Evolutionary conservation across 257 asterid genomes (phyloP).

Genomic region (Rehmannia glutinosa): DNA sequence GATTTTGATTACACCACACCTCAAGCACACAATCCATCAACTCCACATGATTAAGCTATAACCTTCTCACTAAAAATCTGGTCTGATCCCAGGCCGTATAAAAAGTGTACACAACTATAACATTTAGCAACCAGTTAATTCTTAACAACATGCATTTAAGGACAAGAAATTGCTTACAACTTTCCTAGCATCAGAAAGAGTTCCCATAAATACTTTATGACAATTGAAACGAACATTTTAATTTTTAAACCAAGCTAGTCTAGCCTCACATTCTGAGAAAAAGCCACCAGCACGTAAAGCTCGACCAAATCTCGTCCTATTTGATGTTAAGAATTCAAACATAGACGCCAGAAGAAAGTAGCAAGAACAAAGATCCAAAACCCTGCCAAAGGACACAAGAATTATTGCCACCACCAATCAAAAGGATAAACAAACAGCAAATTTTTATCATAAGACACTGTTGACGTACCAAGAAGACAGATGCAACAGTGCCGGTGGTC

Average conservation of each 20-base stretch:
- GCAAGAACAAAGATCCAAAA: conserved; percentile 91
- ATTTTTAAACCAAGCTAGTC: conserved; percentile 5
- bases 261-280: conserved; percentile 15
- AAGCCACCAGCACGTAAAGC: conserved; percentile 12
- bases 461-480: conserved; percentile 75
- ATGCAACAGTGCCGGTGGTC: conserved; percentile 76
- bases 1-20: neutral
- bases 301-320: neutral
- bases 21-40: neutral
- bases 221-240: conserved; percentile 4
- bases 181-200: conserved; percentile 12
- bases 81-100: neutral
- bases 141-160: neutral
- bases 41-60: neutral
- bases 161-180: neutral
- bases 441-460: neutral
- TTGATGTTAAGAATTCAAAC: conserved; percentile 44
- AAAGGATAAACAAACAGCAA: neutral
- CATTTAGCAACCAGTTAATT: neutral
- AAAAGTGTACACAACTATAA: neutral
- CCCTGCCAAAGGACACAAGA: conserved; percentile 53
- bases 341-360: conserved; percentile 91
- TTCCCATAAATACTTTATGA: neutral
- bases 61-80: neutral
- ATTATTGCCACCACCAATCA: conserved; percentile 4